These are phyloP conservation scores for Earliella scabrosa DNA, from an alignment of 1,284 basidiomycete species.

Conservation along the genomic window DNA sequence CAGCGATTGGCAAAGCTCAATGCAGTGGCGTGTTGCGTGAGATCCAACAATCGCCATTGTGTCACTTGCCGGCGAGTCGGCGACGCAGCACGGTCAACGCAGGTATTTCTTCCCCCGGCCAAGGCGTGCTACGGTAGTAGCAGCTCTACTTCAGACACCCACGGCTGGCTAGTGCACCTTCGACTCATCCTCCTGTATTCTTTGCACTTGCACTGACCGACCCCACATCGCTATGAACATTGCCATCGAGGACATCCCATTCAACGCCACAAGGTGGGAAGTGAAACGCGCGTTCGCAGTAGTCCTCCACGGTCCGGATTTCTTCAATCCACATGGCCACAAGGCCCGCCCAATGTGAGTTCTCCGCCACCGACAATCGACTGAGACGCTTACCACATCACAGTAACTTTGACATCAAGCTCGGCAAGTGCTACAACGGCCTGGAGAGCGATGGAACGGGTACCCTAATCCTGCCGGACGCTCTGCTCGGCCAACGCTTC, in stretches of 20 bases:
- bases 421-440: constrained; percentile 53
- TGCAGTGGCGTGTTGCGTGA: too few species aligned
- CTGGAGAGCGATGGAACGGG: constrained; percentile 62
- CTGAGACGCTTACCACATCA: too few species aligned
- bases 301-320: constrained; percentile 58
- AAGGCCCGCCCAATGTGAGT: constrained; percentile 37
- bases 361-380: not conserved
- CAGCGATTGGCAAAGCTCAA: too few species aligned
- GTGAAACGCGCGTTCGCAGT: constrained; percentile 56
- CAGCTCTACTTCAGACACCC: too few species aligned
- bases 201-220: not conserved
- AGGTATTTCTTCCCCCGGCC: too few species aligned
- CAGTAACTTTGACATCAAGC: constrained; percentile 58
- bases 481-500: constrained; percentile 48
- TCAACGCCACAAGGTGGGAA: constrained; percentile 53
- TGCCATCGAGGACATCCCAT: constrained; percentile 47
- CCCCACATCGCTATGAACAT: constrained; percentile 2
- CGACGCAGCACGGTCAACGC: too few species aligned
- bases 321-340: constrained; percentile 41
- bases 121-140: too few species aligned
- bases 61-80: too few species aligned
- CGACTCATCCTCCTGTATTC: too few species aligned
- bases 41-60: too few species aligned
- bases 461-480: constrained; percentile 49
- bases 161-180: too few species aligned